Conservation (phyloP, 768 basidiomycete species). For the Serendipita sp. region DNA sequence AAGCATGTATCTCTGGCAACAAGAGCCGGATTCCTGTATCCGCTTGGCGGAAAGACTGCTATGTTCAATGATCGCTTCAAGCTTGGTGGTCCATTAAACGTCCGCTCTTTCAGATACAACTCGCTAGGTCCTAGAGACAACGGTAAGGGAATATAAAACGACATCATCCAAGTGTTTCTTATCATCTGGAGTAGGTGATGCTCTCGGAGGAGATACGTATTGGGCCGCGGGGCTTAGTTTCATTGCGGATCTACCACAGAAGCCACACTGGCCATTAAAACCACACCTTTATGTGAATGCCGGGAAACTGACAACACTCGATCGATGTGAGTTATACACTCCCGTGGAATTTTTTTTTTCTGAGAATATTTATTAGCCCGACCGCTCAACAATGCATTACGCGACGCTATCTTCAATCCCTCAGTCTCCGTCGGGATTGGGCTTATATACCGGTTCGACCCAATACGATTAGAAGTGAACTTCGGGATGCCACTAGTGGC, state of each 20-base stretch:
- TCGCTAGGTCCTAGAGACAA: slow-evolving; percentile 66
- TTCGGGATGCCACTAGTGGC: slow-evolving; percentile 70
- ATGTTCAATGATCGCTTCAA: slow-evolving; percentile 80
- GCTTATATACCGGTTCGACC: slow-evolving; percentile 68
- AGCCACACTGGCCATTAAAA: slow-evolving; percentile 75
- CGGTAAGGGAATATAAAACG: slow-evolving; percentile 25
- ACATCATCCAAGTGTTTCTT: background rate
- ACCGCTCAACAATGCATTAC: slow-evolving; percentile 27
- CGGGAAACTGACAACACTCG: slow-evolving; percentile 50
- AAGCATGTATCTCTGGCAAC: slow-evolving; percentile 66
- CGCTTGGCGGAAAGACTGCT: slow-evolving; percentile 31
- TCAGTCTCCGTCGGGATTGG: slow-evolving; percentile 72
- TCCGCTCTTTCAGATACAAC: slow-evolving; percentile 63
- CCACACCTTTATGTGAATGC: slow-evolving; percentile 68
- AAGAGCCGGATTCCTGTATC: slow-evolving; percentile 54
- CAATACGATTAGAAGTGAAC: slow-evolving; percentile 76
- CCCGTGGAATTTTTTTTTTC: slow-evolving; percentile 8
- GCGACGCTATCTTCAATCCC: slow-evolving; percentile 32
- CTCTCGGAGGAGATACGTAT: slow-evolving; percentile 66
- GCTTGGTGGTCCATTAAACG: slow-evolving; percentile 76
- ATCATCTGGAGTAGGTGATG: slow-evolving; percentile 40
- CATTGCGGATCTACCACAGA: slow-evolving; percentile 55
- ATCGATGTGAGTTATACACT: slow-evolving; percentile 25
- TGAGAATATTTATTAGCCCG: slow-evolving; percentile 17
- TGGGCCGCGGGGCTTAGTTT: slow-evolving; percentile 67